These are phyloP conservation scores for Populus simonii DNA, from an alignment of 345 rosid genomes.

Conservation along the genomic window DNA sequence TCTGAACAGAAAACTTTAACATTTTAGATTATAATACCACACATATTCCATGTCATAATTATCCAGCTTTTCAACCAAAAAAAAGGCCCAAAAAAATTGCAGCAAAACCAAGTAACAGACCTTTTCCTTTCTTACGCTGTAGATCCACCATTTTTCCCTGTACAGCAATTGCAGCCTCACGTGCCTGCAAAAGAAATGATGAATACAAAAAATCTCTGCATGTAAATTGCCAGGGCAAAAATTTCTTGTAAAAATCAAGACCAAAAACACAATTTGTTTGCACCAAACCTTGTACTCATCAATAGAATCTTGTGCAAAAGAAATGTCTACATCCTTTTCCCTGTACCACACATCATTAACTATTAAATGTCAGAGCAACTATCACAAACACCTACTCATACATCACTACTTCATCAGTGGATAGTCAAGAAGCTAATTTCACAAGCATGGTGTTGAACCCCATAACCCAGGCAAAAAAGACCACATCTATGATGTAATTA, in stretches of 20 bases:
- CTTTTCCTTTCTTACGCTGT: conserved; percentile 95
- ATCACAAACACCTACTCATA: not conserved
- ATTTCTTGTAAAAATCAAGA: not conserved
- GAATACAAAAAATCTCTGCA: not conserved
- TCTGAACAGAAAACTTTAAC: not conserved
- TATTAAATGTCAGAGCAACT: conserved; percentile 1
- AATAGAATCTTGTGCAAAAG: conserved; percentile 90
- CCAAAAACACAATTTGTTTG: conserved; percentile 12
- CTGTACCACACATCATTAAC: conserved; percentile 37
- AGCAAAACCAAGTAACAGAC: conserved; percentile 33
- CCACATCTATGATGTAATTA: not conserved
- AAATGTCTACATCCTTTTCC: conserved; percentile 91
- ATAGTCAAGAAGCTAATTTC: not conserved
- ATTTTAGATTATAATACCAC: too few species aligned
- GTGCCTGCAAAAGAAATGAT: conserved; percentile 55
- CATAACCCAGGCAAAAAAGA: not conserved
- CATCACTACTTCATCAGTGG: not conserved
- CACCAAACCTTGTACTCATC: conserved; percentile 83
- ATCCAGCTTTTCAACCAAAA: not conserved
- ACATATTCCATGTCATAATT: not conserved
- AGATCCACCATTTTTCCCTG: conserved; percentile 89
- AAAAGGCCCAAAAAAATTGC: not conserved
- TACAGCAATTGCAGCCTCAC: conserved; percentile 81
- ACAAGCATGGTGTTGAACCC: not conserved
- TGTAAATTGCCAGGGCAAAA: not conserved